phyloP scores from a whole-genome alignment of 805 yeast genomes.

The Starmerella floricola region DNA sequence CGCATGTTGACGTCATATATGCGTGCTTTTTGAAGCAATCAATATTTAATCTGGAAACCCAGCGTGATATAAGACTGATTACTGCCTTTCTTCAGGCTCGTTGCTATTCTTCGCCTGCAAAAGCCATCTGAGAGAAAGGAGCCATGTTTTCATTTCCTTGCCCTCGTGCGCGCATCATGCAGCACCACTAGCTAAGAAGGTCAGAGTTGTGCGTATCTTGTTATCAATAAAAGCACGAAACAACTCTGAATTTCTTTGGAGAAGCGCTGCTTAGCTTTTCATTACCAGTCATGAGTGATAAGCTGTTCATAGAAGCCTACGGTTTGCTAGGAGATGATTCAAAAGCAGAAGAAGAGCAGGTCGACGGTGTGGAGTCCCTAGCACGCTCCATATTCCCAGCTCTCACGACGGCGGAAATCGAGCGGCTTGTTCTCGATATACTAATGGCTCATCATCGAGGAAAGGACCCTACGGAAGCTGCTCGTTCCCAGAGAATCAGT shows the following conservation, averaged over 20 bases:
- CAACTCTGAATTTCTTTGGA: too few relatives aligned
- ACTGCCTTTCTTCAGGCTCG: neutral
- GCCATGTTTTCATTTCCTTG: too few relatives aligned
- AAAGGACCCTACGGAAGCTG: constrained; percentile 14
- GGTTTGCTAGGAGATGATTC: constrained; percentile 26
- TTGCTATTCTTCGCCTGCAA: neutral
- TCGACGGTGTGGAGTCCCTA: constrained; percentile 31
- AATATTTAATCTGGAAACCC: too few relatives aligned
- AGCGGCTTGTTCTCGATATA: constrained; percentile 32
- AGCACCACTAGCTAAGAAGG: too few relatives aligned
- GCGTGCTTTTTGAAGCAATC: too few relatives aligned
- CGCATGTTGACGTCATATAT: too few relatives aligned
- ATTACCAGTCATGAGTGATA: constrained; percentile 2
- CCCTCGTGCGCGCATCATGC: too few relatives aligned
- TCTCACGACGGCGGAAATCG: constrained; percentile 24
- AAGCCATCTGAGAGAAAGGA: too few relatives aligned
- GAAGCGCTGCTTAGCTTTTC: neutral
- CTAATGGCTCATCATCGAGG: constrained; percentile 33
- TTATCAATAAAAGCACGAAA: too few relatives aligned
- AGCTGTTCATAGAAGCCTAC: constrained; percentile 5
- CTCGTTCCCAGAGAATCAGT: constrained; percentile 3
- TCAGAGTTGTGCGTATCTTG: too few relatives aligned
- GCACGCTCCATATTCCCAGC: constrained; percentile 23
- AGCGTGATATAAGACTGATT: too few relatives aligned
- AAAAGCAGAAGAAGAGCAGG: constrained; percentile 32